Conservation (phyloP, 768 basidiomycete species). For the Ramaria rubella region DNA sequence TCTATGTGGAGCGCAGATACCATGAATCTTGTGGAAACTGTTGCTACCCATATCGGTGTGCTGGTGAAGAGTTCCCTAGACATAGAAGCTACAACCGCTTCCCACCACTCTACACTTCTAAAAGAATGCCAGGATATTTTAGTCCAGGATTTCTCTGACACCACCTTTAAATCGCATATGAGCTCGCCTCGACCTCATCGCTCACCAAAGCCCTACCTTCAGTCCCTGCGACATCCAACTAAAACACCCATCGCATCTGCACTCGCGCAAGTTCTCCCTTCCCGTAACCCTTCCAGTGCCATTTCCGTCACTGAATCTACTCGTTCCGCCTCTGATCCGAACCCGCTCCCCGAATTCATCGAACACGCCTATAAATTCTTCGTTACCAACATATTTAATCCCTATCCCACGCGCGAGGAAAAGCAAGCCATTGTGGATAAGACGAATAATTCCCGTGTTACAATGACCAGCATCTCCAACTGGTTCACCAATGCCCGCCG, state of each 20-base stretch:
- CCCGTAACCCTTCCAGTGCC: background rate
- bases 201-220: background rate
- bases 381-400: constrained; percentile 40
- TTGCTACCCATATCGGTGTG: background rate
- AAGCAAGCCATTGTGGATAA: constrained; percentile 4
- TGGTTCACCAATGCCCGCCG: constrained; percentile 19
- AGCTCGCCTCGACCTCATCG: constrained; percentile 6
- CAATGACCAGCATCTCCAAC: constrained; percentile 3
- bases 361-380: constrained; percentile 38
- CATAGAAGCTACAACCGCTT: background rate
- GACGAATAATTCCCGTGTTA: background rate
- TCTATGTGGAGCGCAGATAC: too few species aligned
- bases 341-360: constrained; percentile 10
- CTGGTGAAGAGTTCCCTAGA: background rate
- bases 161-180: constrained; percentile 17
- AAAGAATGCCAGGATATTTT: background rate
- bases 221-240: constrained; percentile 2
- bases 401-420: constrained; percentile 36
- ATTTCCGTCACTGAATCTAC: background rate
- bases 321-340: constrained; percentile 4
- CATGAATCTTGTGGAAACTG: background rate
- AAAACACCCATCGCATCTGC: constrained; percentile 11
- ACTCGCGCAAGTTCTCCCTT: background rate
- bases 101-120: background rate
- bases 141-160: background rate